These are phyloP conservation scores for Cyclocybe aegerita DNA, from an alignment of 768 basidiomycete species.

Conservation along the genomic window DNA sequence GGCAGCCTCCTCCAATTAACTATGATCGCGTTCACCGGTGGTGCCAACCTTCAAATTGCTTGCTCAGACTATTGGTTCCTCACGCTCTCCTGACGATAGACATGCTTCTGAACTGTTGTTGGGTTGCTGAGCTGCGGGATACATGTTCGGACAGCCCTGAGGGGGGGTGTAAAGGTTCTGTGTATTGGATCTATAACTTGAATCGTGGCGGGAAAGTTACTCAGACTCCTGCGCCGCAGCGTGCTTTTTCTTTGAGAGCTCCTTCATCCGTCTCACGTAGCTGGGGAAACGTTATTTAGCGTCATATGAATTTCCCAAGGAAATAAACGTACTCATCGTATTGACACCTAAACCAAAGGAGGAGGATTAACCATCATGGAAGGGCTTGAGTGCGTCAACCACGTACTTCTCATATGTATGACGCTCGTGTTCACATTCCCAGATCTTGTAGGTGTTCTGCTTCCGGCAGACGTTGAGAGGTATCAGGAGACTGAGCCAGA, in stretches of 20 bases:
- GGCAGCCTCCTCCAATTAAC: no score
- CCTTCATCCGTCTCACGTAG: conserved; percentile 87
- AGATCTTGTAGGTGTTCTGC: conserved; percentile 77
- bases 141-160: no score
- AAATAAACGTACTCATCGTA: conserved; percentile 80
- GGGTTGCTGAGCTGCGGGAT: no score
- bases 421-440: conserved; percentile 91
- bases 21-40: no score
- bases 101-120: no score
- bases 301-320: background rate
- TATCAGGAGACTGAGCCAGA: conserved; percentile 63
- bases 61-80: no score
- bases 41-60: no score
- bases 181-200: conserved; percentile 7
- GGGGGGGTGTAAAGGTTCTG: conserved; percentile 2
- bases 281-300: conserved; percentile 35
- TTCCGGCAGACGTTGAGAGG: conserved; percentile 87
- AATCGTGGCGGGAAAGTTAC: conserved; percentile 6
- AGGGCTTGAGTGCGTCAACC: background rate
- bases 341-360: conserved; percentile 65
- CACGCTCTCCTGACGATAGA: no score
- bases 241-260: conserved; percentile 69
- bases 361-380: background rate
- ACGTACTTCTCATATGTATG: conserved; percentile 84
- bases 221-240: conserved; percentile 36